phyloP scores from a whole-genome alignment of 192 early-diverging fungal species.

The Coemansia sp. region DNA sequence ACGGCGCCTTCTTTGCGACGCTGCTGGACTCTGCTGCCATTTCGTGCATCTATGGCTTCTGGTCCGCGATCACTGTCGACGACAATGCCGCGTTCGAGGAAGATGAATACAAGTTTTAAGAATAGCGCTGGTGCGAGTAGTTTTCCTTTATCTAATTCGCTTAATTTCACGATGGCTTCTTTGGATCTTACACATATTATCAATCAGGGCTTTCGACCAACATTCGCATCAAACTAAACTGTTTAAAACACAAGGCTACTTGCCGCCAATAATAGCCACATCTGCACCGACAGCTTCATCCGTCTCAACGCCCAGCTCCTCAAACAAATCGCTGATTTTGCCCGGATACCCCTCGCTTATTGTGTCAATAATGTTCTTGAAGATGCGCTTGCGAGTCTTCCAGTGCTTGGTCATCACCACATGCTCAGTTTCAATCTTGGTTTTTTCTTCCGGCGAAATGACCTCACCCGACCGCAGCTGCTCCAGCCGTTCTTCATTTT shows the following conservation, averaged over 20 bases:
- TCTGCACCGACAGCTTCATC: conserved; percentile 53
- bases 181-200: too few relatives aligned
- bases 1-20: conserved; percentile 57
- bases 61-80: conserved; percentile 57
- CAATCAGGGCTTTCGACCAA: too few relatives aligned
- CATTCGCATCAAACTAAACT: too few relatives aligned
- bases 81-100: conserved; percentile 43
- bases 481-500: conserved; percentile 30
- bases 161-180: conserved; percentile 1
- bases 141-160: background rate
- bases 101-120: conserved; percentile 48
- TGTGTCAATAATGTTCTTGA: conserved; percentile 53
- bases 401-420: conserved; percentile 53
- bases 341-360: conserved; percentile 56
- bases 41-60: conserved; percentile 54
- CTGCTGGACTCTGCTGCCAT: conserved; percentile 50
- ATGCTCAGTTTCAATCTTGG: conserved; percentile 29
- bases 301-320: conserved; percentile 59
- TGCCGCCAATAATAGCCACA: conserved; percentile 17
- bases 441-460: conserved; percentile 42
- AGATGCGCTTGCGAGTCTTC: conserved; percentile 57
- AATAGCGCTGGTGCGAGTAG: background rate
- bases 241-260: background rate
- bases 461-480: conserved; percentile 43
- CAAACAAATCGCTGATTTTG: conserved; percentile 54